Evolutionary conservation across 2,329 filamentous ascomycete genomes (phyloP).

Genomic region (Incumbomyces lentus): DNA sequence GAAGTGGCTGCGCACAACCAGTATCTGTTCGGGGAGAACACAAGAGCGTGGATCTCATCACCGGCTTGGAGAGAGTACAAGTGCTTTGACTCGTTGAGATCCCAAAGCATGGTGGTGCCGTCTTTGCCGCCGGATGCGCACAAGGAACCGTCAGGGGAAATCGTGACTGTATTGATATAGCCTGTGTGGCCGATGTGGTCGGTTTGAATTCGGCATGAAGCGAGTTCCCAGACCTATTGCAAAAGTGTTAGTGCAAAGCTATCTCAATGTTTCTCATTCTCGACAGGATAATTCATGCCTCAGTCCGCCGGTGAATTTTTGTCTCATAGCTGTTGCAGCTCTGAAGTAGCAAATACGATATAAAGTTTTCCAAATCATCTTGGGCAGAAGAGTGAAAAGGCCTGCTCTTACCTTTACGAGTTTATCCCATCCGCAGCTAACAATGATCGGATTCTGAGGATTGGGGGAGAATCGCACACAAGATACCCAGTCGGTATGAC

Average conservation of each 20-base stretch:
- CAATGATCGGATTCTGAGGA: conserved; percentile 99
- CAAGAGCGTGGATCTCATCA: conserved; percentile 99
- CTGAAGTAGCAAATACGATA: conserved; percentile 99
- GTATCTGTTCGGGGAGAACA: conserved; percentile 99
- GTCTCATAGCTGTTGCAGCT: conserved; percentile 93
- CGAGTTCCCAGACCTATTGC: conserved; percentile 92
- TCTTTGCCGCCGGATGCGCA: conserved; percentile 99
- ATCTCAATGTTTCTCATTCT: conserved; percentile 20
- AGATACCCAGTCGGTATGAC: conserved; percentile 98
- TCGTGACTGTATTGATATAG: conserved; percentile 99
- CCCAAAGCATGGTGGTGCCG: conserved; percentile 99
- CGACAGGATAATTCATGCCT: conserved; percentile 32
- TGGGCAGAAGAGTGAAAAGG: conserved; percentile 32
- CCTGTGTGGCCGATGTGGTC: conserved; percentile 99
- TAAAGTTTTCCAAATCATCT: conserved; percentile 78
- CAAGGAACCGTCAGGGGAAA: conserved; percentile 97
- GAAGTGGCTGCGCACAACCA: conserved; percentile 98
- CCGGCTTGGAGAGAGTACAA: conserved; percentile 99
- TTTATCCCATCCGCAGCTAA: conserved; percentile 98
- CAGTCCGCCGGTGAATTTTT: conserved; percentile 84
- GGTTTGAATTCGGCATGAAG: conserved; percentile 98
- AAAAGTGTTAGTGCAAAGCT: conserved; percentile 25
- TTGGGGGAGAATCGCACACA: conserved; percentile 99
- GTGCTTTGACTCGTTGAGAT: conserved; percentile 99
- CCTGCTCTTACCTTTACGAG: conserved; percentile 84